Conservation (phyloP, 2,329 filamentous ascomycete species). For the Fusarium ambrosium region DNA sequence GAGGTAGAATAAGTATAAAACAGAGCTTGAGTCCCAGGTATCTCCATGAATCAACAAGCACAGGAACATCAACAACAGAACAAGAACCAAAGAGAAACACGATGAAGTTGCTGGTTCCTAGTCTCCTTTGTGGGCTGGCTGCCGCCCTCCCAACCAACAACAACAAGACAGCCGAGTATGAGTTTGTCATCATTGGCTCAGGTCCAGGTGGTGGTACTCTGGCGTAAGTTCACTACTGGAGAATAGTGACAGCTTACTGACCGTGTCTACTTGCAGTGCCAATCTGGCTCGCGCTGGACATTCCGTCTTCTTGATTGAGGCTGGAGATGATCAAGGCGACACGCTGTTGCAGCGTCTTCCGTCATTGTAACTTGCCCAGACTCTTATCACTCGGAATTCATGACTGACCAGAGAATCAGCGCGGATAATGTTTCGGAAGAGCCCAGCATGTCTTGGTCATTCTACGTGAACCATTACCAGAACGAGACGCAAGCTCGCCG, state of each 20-base stretch:
- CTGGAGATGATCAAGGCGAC: conserved; percentile 65
- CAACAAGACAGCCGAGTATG: conserved; percentile 54
- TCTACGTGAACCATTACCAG: conserved; percentile 71
- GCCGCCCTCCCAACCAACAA: conserved; percentile 8
- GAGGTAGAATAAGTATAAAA: neutral
- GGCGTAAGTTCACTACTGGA: conserved; percentile 47
- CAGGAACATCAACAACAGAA: neutral
- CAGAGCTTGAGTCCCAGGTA: neutral
- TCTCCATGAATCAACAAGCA: neutral
- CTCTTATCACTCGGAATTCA: too few relatives aligned
- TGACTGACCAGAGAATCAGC: conserved; percentile 3
- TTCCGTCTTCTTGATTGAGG: conserved; percentile 69
- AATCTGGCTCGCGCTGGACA: conserved; percentile 68
- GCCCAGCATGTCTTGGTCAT: conserved; percentile 62
- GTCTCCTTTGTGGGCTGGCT: conserved; percentile 8
- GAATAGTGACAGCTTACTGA: neutral
- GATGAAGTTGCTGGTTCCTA: conserved; percentile 2
- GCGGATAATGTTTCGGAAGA: conserved; percentile 23
- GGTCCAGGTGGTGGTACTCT: conserved; percentile 68
- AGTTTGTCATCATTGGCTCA: conserved; percentile 71
- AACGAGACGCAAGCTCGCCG: conserved; percentile 36
- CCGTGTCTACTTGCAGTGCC: conserved; percentile 43
- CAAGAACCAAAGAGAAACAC: neutral
- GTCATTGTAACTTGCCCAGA: conserved; percentile 12
- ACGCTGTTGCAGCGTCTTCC: conserved; percentile 28